These are phyloP conservation scores for Apophysomyces variabilis DNA, from an alignment of 371 early-diverging fungal genomes.

Conservation along the genomic window DNA sequence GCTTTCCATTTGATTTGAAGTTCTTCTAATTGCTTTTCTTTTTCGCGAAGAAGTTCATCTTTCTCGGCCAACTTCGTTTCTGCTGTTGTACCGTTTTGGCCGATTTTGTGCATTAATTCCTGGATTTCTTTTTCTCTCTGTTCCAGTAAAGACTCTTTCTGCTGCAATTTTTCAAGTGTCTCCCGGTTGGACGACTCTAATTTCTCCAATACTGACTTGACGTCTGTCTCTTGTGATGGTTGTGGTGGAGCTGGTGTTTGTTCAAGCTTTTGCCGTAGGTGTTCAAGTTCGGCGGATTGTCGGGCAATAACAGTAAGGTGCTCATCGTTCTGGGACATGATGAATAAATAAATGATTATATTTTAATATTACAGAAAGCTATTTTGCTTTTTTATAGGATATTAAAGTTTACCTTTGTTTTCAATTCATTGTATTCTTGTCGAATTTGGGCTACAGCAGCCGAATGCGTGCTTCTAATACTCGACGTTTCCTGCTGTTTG, in stretches of 20 bases:
- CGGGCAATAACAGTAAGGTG: constrained; percentile 42
- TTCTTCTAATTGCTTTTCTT: constrained; percentile 37
- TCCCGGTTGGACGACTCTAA: constrained; percentile 12
- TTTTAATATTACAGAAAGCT: too few relatives aligned
- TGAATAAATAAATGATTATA: too few relatives aligned
- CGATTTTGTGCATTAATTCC: constrained; percentile 27
- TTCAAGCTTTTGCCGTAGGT: constrained; percentile 30
- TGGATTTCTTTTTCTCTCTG: constrained; percentile 33
- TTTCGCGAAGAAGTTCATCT: constrained; percentile 31
- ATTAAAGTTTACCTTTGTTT: constrained; percentile 35
- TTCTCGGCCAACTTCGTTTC: constrained; percentile 37
- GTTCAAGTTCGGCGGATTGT: constrained; percentile 42
- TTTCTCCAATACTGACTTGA: neutral
- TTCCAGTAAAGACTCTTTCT: constrained; percentile 32
- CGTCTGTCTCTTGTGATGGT: neutral
- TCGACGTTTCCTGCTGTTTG: neutral
- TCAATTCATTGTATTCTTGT: constrained; percentile 48
- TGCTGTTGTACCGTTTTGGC: constrained; percentile 18
- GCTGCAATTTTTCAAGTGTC: constrained; percentile 8
- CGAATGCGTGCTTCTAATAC: constrained; percentile 7
- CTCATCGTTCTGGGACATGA: constrained; percentile 32
- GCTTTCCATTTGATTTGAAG: constrained; percentile 36
- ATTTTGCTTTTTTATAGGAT: neutral
- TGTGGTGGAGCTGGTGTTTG: neutral
- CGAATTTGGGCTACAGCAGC: constrained; percentile 36